Base-by-base conservation (phyloP, 1,139 yeast genomes). In the Trichomonascaceae sp. region DNA sequence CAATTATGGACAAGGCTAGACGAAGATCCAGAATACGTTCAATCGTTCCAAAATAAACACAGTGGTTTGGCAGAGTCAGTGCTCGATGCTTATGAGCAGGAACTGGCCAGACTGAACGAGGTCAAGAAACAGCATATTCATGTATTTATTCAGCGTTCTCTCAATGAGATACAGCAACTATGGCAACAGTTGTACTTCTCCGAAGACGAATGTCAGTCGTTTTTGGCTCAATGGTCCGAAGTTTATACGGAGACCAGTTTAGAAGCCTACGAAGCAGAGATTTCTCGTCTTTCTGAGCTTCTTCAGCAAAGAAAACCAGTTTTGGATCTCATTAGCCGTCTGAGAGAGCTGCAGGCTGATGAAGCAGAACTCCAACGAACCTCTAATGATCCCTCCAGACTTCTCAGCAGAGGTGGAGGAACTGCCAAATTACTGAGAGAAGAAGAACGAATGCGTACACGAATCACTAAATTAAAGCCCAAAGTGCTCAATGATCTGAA, bases 361-460 rank as follows among this genome's bases (percentile, higher is more conserved):
- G 85, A 85, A 60, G 65, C 69, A 3, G 81, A 81, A 51, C 74
- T 93, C 44, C 83, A 77, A 48, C 85, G 82, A 59, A 82, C 95
- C 4, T 80, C 87, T 1, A 85, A 83, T 62, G 95, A 93, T 66
- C 84, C 96, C 0, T 83, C 95, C 0, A 76, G 98, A 58, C 74
- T 91, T 45, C 72, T 87, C 52, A 80, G 87, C 58, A 81, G 87
- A 63, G 84, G 89, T 59, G 46, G 52, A 15, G 52, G 52, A 15
- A 62, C 69, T 1, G 73, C 67, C 8, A 84, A 90, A 27, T 72
- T 91, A 54, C 76, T 87, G 57, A 80, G 85, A 57, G 98, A 93
- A 67, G 99, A 93, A 67, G 96, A 90, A 64, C 84, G 80, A 63
- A 75, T 83, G 46, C 75, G 97, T 53, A 85, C 85, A 62, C 78